Evolutionary conservation across 2,329 filamentous ascomycete species (phyloP), one percentile per base, ranked within the genome.

Genomic region (Diaporthe sp.): DNA sequence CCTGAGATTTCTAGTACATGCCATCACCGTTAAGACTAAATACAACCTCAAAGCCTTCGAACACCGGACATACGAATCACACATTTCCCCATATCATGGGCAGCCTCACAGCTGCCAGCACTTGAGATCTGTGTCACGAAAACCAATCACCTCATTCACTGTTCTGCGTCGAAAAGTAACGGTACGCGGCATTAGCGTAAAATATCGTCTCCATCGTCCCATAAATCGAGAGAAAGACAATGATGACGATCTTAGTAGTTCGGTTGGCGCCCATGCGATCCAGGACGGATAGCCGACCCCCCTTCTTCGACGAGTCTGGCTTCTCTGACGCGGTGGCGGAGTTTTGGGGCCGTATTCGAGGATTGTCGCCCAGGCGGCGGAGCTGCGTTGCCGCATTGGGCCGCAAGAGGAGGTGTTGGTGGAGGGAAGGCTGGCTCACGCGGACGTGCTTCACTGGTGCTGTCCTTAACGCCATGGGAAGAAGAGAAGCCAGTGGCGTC

Each of bases 201-300:
- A 68, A 68, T 0, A 55, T 3, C 1, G 65, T 68, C 46, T 68
- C 65, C 65, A 68, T 68, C 2, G 15, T 68, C 22, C 31, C 65
- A 28, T 68, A 68, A 12, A 68, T 28, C 0, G 65, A 68, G n/a
- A 68, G 65, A 6, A 68, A 68, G 4, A 68, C 65, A 51, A 68
- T 42, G 9, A 68, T 53, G 13, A 68, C 65, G 17, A 68, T 39
- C 34, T 68, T 68, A 4, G 65, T 68, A 6, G 46, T 68, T 2
- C 46, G 31, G 2, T 68, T 68, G 19, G 65, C 65, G 9, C 65
- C 65, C 65, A 68, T 68, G 1, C 31, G 46, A 39, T 68, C 65
- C 8, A 68, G 65, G 4, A 68, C 34, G n/a, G 65, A 68, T 25
- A 42, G 7, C 31, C 65, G 46, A 39, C 65, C 46, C 31, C 28